Conservation (phyloP, 306 rosid species). For the Vigna reflexopilosa region DNA sequence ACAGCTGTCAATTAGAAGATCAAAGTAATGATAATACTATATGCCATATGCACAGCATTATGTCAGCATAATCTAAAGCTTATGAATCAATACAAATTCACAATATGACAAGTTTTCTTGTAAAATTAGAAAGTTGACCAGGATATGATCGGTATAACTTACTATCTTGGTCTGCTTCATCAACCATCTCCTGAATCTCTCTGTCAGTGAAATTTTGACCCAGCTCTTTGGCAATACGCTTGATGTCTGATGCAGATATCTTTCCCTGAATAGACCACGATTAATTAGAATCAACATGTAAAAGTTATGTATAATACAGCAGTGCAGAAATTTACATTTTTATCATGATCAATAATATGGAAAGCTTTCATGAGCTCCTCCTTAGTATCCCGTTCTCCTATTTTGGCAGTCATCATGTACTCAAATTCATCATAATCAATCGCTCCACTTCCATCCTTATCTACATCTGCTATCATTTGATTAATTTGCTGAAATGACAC, state of each 20-base stretch:
- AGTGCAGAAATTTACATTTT: conserved; percentile 59
- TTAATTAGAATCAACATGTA: conserved; percentile 33
- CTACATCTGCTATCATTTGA: conserved; percentile 98
- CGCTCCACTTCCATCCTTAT: conserved; percentile 98
- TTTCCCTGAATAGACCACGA: conserved; percentile 66
- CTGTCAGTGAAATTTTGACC: conserved; percentile 69
- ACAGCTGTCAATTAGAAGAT: conserved; percentile 24
- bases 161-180: conserved; percentile 83
- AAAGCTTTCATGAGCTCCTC: conserved; percentile 98
- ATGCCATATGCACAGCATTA: background rate
- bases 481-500: conserved; percentile 76
- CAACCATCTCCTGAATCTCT: conserved; percentile 78
- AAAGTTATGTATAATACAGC: background rate
- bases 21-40: conserved; percentile 3
- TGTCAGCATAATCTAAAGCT: conserved; percentile 26
- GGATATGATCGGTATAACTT: conserved; percentile 47
- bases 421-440: conserved; percentile 93
- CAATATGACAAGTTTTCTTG: conserved; percentile 7
- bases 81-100: conserved; percentile 5
- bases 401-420: conserved; percentile 96
- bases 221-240: conserved; percentile 70
- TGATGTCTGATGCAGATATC: conserved; percentile 83
- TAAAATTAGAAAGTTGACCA: conserved; percentile 20
- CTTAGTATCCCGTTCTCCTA: conserved; percentile 95
- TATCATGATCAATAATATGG: conserved; percentile 76